phyloP scores from a whole-genome alignment of 345 rosid genomes.

The Eucalyptus coolabah region DNA sequence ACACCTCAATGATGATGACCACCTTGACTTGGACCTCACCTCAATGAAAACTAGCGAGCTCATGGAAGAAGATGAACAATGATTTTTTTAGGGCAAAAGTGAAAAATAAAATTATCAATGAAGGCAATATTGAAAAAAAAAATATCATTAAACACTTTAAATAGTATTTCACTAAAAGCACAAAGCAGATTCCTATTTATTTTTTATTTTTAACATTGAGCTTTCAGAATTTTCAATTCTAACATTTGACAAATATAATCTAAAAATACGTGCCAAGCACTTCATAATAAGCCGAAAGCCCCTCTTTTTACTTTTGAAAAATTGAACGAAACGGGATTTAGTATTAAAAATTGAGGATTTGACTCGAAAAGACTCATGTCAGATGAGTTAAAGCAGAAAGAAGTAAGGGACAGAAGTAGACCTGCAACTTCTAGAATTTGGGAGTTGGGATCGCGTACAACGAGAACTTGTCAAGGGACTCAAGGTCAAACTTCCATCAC shows the following conservation, averaged over 20 bases:
- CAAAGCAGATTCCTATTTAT: neutral
- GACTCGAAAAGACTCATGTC: neutral
- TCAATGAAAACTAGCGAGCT: accelerated
- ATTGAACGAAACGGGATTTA: too few relatives aligned
- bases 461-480: too few relatives aligned
- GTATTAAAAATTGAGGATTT: neutral
- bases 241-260: too few relatives aligned
- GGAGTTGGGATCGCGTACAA: neutral
- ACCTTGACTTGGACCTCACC: neutral
- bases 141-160: neutral
- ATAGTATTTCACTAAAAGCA: too few relatives aligned
- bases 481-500: too few relatives aligned
- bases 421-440: neutral
- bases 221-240: accelerated
- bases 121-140: neutral
- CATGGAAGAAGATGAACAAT: neutral
- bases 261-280: neutral
- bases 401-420: neutral
- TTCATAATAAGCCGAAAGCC: too few relatives aligned
- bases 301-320: too few relatives aligned
- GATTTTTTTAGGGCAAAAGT: neutral
- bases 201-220: accelerated
- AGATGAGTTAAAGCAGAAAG: neutral
- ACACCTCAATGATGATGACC: neutral
- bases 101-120: neutral